Percentiles rank a stretch among this genome's conserved stretches.
These are phyloP conservation scores for Nitzschia sp. DNA, from an alignment of 108 stramenopile species.

Conservation along the genomic window DNA sequence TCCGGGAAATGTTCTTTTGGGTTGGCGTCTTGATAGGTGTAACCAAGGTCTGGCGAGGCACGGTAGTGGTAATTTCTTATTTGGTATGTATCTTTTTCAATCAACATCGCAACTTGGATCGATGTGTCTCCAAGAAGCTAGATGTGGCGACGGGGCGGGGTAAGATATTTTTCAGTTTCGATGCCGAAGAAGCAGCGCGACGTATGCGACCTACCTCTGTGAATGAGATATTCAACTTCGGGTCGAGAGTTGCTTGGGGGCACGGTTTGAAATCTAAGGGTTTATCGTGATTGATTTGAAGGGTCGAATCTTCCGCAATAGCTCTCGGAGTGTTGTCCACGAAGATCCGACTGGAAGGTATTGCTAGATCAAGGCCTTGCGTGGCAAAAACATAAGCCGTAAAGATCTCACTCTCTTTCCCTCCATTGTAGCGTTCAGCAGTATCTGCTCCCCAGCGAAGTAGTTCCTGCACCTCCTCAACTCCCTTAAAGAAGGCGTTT, in stretches of 20 bases:
- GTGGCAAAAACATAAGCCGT: conserved; percentile 52
- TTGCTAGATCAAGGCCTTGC: conserved; percentile 66
- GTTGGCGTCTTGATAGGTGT: background rate
- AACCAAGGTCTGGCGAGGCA: background rate
- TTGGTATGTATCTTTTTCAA: background rate
- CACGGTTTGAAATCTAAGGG: conserved; percentile 4
- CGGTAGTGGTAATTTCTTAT: background rate
- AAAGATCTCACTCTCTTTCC: conserved; percentile 1
- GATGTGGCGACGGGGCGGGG: too few species aligned
- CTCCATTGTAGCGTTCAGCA: conserved; percentile 3
- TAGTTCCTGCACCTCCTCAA: conserved; percentile 21
- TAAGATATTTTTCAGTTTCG: too few species aligned
- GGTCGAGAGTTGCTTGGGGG: background rate
- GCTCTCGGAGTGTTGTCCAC: conserved; percentile 1
- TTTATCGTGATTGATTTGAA: conserved; percentile 19
- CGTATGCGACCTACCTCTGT: background rate
- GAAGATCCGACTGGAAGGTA: conserved; percentile 33
- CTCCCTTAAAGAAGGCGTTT: conserved; percentile 35
- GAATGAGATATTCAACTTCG: conserved; percentile 6
- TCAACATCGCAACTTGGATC: background rate
- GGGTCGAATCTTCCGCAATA: conserved; percentile 6
- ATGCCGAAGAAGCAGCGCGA: too few species aligned
- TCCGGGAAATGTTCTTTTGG: background rate
- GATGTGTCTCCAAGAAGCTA: background rate
- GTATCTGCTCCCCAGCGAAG: conserved; percentile 23